Evolutionary conservation across 1,284 basidiomycete species (phyloP), one percentile per base, ranked within the genome.

Genomic region (Crepidotus sp.): DNA sequence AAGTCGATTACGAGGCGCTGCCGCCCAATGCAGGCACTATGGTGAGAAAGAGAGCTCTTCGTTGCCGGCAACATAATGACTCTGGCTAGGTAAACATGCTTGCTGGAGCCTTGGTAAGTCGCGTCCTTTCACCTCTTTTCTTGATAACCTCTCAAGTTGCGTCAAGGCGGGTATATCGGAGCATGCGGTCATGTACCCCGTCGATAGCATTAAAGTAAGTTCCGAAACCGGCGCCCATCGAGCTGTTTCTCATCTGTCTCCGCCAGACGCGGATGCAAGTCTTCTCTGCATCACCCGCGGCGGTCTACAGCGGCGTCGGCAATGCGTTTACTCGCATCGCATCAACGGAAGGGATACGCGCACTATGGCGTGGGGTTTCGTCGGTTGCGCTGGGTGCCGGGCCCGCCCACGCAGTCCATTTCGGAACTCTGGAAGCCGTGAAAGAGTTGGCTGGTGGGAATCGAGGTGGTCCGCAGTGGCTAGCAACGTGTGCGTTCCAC

Each of bases 361-460:
- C 85, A 22, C 71, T 99, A 40, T 99, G 96, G 96, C 73, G 94
- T 42, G 96, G 96, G 48, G 94, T 99, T 33, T 89, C 88, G 24
- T 94, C 89, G n/a, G 95, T 98, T 26, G 93, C 96, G 55, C 69
- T 97, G 54, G 96, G 96, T 46, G 96, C 96, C 6, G 96, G 96
- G 19, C 96, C 96, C 14, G 96, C 96, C 4, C 96, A 99, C 60
- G 96, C 96, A 5, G 85, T 98, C 30, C 95, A 99, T 66, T 99
- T 98, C 63, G 96, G 95, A 31, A 87, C 83, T 47, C 89, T 98
- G 62, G 96, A 99, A 66, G 80, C 88, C 13, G 80, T 97, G 32
- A 95, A 98, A 65, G 95, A 98, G 59, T 64, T 93, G 21, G 83
- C 80, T 36, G 96, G 95, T 17, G 95, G 94, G 3, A 91, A 93